Evolutionary conservation across 2,329 filamentous ascomycete genomes (phyloP).

Genomic region (Escovopsis sp.): DNA sequence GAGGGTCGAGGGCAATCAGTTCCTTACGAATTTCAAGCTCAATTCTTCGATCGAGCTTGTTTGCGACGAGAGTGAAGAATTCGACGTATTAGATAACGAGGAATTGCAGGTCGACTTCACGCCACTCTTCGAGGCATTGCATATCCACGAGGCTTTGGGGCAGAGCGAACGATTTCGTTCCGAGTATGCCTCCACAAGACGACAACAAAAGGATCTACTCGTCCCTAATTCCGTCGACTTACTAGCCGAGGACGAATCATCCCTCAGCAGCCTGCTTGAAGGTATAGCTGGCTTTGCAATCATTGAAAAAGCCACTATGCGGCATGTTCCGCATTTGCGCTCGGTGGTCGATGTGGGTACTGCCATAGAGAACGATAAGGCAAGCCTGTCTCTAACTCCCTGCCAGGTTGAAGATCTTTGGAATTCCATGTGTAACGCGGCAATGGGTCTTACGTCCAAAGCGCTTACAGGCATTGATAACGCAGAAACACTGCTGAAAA

Average conservation of each 20-base stretch:
- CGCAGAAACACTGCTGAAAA: slow-evolving; percentile 80
- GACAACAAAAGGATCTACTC: slow-evolving; percentile 82
- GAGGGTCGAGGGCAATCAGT: slow-evolving; percentile 59
- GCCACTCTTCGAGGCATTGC: slow-evolving; percentile 83
- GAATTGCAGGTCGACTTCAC: slow-evolving; percentile 91
- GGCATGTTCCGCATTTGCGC: slow-evolving; percentile 67
- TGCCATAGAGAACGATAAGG: not conserved
- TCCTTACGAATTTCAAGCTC: slow-evolving; percentile 70
- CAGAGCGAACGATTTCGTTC: slow-evolving; percentile 81
- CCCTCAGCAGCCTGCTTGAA: slow-evolving; percentile 80
- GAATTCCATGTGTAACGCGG: slow-evolving; percentile 92
- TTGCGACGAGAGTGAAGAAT: slow-evolving; percentile 89
- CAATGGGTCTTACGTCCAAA: slow-evolving; percentile 68
- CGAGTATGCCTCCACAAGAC: slow-evolving; percentile 83
- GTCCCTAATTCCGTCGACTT: slow-evolving; percentile 65
- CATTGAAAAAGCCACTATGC: slow-evolving; percentile 88
- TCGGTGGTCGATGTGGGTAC: slow-evolving; percentile 60
- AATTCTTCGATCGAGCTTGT: slow-evolving; percentile 95
- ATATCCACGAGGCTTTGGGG: slow-evolving; percentile 89
- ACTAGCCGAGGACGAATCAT: slow-evolving; percentile 67
- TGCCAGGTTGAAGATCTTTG: slow-evolving; percentile 83
- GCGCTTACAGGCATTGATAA: slow-evolving; percentile 69
- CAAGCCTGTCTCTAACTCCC: not conserved
- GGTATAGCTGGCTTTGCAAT: slow-evolving; percentile 94
- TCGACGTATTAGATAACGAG: slow-evolving; percentile 89